phyloP scores from a whole-genome alignment of 75 land plant species.

The Selaginella moellendorffii region DNA sequence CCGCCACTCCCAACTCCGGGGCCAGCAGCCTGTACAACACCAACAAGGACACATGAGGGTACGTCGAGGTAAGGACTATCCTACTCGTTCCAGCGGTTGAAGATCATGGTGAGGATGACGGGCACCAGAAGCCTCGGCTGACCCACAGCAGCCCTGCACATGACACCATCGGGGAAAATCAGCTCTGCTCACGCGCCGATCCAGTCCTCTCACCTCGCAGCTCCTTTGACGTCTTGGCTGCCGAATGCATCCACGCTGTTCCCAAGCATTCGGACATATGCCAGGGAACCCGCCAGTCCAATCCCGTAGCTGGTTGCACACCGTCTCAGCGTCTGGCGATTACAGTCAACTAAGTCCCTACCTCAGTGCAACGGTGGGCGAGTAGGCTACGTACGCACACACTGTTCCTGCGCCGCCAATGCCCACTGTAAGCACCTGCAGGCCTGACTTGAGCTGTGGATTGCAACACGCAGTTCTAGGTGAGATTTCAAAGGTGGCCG shows the following conservation, averaged over 20 bases:
- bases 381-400: constrained; percentile 61
- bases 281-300: constrained; percentile 74
- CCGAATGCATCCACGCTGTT: constrained; percentile 68
- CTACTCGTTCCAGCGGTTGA: constrained; percentile 90
- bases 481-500: too few species aligned
- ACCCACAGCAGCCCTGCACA: constrained; percentile 64
- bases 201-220: constrained; percentile 49
- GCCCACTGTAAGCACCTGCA: constrained; percentile 58
- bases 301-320: constrained; percentile 97
- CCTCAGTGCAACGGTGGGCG: constrained; percentile 81
- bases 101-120: constrained; percentile 75
- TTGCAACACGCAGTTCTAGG: too few species aligned
- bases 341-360: constrained; percentile 11
- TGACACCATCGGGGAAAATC: neutral
- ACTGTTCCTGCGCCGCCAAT: constrained; percentile 63
- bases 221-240: constrained; percentile 39
- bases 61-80: constrained; percentile 11
- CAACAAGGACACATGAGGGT: neutral
- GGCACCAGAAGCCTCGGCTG: constrained; percentile 92
- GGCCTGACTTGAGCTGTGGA: constrained; percentile 66
- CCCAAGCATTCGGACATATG: constrained; percentile 81
- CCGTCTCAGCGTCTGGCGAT: too few species aligned
- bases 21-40: constrained; percentile 49
- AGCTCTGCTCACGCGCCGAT: neutral
- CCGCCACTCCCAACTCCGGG: constrained; percentile 58